These are phyloP conservation scores for Sonneratia alba DNA, from an alignment of 345 rosid species.

Conservation along the genomic window DNA sequence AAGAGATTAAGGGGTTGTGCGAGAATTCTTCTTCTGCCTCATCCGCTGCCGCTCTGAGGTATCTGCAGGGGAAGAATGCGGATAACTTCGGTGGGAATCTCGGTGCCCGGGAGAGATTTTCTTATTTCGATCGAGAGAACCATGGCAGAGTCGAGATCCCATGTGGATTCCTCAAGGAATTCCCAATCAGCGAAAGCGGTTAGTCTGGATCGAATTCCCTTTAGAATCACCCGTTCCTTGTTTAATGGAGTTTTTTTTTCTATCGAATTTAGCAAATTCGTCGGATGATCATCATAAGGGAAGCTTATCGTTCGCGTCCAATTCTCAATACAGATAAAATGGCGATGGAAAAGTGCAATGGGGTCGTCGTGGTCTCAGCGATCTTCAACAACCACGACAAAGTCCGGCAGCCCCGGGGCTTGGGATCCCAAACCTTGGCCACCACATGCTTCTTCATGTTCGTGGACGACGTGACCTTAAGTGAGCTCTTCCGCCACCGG, in stretches of 20 bases:
- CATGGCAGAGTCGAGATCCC: slow-evolving; percentile 38
- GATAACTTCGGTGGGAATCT: slow-evolving; percentile 67
- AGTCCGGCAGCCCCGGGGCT: slow-evolving; percentile 71
- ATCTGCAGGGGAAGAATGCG: slow-evolving; percentile 33
- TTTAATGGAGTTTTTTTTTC: not conserved
- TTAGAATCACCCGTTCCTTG: not conserved
- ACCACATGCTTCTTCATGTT: slow-evolving; percentile 81
- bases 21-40: slow-evolving; percentile 20
- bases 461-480: slow-evolving; percentile 53
- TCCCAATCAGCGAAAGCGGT: slow-evolving; percentile 58
- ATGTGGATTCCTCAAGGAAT: slow-evolving; percentile 66
- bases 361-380: slow-evolving; percentile 74
- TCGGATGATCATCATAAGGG: not conserved
- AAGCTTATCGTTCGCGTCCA: not conserved
- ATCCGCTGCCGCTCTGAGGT: slow-evolving; percentile 30
- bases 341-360: slow-evolving; percentile 70
- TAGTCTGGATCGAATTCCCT: slow-evolving; percentile 10
- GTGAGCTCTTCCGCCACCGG: slow-evolving; percentile 34
- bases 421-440: slow-evolving; percentile 56
- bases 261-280: too few species aligned
- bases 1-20: slow-evolving; percentile 41
- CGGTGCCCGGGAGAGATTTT: slow-evolving; percentile 36
- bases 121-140: slow-evolving; percentile 38
- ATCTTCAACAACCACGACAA: slow-evolving; percentile 86
- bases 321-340: slow-evolving; percentile 38